phyloP scores from a whole-genome alignment of 352 stramenopile genomes.

The Pythium phragmiticola region DNA sequence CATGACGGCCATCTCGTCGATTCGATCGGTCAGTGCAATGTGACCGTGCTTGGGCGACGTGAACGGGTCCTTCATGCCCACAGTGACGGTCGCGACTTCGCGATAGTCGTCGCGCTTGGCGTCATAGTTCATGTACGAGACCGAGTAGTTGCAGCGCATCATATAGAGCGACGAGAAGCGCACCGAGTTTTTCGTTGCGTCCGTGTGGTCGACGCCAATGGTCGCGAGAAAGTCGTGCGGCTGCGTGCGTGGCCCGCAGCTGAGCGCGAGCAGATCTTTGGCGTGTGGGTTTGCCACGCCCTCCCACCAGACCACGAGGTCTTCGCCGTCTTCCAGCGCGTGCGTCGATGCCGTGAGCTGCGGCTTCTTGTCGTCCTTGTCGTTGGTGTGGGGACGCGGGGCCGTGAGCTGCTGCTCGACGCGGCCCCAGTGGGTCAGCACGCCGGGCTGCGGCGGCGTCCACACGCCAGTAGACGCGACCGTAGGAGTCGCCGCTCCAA shows the following conservation, averaged over 20 bases:
- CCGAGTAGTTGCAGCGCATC: constrained; percentile 73
- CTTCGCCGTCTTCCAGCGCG: constrained; percentile 57
- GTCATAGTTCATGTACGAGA: constrained; percentile 63
- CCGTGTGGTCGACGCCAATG: constrained; percentile 33
- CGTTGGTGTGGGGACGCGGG: neutral
- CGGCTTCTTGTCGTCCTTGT: neutral
- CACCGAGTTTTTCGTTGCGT: constrained; percentile 34
- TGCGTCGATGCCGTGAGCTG: constrained; percentile 41
- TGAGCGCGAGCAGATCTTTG: constrained; percentile 69
- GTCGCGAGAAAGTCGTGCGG: constrained; percentile 52
- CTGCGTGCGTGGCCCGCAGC: constrained; percentile 54
- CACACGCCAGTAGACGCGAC: neutral
- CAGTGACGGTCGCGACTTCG: constrained; percentile 37
- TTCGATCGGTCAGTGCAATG: constrained; percentile 49
- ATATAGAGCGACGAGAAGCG: constrained; percentile 71
- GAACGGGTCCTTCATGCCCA: constrained; percentile 61
- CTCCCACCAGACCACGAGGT: constrained; percentile 71
- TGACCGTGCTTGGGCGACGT: constrained; percentile 67
- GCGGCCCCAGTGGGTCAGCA: constrained; percentile 19
- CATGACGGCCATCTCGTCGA: constrained; percentile 76
- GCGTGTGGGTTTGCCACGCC: constrained; percentile 44
- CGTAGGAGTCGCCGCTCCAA: constrained; percentile 8
- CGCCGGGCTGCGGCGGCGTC: constrained; percentile 1
- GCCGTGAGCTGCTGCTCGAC: constrained; percentile 6
- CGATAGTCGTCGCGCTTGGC: constrained; percentile 39